These are phyloP conservation scores for Carpinus fangiana DNA, from an alignment of 306 rosid species.

Conservation along the genomic window DNA sequence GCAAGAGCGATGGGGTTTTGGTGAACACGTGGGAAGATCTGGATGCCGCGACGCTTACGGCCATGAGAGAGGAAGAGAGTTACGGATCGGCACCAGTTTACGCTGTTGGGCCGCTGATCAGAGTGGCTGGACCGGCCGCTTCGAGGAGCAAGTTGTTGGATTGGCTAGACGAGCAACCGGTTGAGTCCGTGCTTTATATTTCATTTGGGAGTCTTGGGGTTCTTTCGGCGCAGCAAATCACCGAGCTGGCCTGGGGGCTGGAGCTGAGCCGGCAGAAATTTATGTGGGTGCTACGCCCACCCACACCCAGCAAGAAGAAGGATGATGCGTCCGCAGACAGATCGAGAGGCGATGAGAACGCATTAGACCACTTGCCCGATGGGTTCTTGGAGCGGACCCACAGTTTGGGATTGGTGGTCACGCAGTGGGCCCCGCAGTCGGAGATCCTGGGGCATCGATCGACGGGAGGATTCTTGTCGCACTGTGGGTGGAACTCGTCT, in stretches of 20 bases:
- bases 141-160: neutral
- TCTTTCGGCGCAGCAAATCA: slow-evolving; percentile 46
- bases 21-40: slow-evolving; percentile 66
- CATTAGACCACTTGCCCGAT: neutral
- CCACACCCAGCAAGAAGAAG: slow-evolving; percentile 29
- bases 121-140: slow-evolving; percentile 1
- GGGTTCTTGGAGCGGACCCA: slow-evolving; percentile 4
- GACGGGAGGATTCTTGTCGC: neutral
- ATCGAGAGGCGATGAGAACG: neutral
- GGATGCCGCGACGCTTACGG: slow-evolving; percentile 18
- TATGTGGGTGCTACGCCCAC: slow-evolving; percentile 67
- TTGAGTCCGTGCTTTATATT: slow-evolving; percentile 53
- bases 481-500: slow-evolving; percentile 8
- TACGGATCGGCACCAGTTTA: slow-evolving; percentile 32
- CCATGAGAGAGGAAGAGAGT: slow-evolving; percentile 25
- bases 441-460: neutral
- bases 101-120: slow-evolving; percentile 57
- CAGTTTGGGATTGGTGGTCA: neutral
- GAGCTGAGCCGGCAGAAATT: slow-evolving; percentile 56
- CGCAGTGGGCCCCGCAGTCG: neutral
- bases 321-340: neutral
- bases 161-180: slow-evolving; percentile 59
- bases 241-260: slow-evolving; percentile 59
- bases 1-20: slow-evolving; percentile 46
- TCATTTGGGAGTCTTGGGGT: slow-evolving; percentile 72